Evolutionary conservation across 345 rosid genomes (phyloP), one percentile per base, ranked within the genome.

Genomic region (Eucalyptus sp.): DNA sequence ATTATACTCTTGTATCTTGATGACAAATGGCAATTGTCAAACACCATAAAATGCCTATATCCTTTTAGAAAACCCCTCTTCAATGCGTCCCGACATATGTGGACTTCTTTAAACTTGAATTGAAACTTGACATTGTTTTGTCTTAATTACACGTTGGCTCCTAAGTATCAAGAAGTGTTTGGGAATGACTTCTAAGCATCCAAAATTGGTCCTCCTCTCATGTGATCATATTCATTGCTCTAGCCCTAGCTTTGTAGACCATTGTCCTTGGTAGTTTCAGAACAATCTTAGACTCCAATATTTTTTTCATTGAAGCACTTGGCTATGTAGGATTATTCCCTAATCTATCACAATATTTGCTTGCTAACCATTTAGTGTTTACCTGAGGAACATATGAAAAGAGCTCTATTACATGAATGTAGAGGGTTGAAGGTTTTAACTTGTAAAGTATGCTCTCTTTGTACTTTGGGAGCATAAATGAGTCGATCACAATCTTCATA

Each of bases 401-500:
- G 62, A 56, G 29, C 62, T 24, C 0, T 56, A 0, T 24, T 56
- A 24, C 29, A 56, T 56, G 29, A 9, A 56, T 24, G 29, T 56
- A 56, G 10, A 56, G 1, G 62, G 29, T 56, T 56, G 12, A 56
- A 56, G 29, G 62, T 56, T 56, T 56, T 56, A 56, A 24, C 29
- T 56, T 25, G 62, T 56, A 22, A 56, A 56, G 62, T 24, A 56
- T 56, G 62, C 29, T 10, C 29, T 10, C 6, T 56, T 56, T 56
- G 29, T 56, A 24, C 62, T 56, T 56, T 56, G 13, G 62, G 29
- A 56, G 6, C 13, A 56, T 10, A 24, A 56, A 24, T 10, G 0
- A 56, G 62, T 56, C 27, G 24, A 0, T 56, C 6, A 24, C 62
- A 9, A 25, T 24, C 1, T 24, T 56, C 27, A 24, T 0, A 56